These are phyloP conservation scores for Arabidopsis suecica DNA, from an alignment of 345 rosid species.

Conservation along the genomic window DNA sequence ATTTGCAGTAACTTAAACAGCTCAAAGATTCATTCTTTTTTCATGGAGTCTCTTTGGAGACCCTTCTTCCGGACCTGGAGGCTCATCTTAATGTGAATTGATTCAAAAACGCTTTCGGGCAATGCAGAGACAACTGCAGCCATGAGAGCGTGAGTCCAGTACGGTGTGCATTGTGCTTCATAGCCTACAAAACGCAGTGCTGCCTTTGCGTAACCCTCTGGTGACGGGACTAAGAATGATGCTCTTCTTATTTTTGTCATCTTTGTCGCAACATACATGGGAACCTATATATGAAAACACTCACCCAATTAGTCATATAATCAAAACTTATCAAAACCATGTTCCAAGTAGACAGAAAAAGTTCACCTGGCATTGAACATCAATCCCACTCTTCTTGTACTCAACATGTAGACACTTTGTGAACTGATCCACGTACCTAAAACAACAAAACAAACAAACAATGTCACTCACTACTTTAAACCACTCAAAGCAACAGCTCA, in stretches of 20 bases:
- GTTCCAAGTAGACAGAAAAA: constrained; percentile 2
- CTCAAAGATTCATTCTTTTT: constrained; percentile 50
- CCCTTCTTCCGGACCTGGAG: constrained; percentile 69
- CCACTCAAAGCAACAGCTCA: neutral
- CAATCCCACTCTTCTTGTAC: constrained; percentile 83
- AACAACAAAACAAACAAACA: constrained; percentile 27
- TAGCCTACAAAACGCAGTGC: constrained; percentile 70
- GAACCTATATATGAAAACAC: constrained; percentile 69
- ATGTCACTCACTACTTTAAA: constrained; percentile 23
- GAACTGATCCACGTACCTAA: constrained; percentile 91
- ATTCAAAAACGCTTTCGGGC: constrained; percentile 60
- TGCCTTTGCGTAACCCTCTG: constrained; percentile 70
- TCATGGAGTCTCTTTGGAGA: constrained; percentile 71
- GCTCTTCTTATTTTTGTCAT: constrained; percentile 78
- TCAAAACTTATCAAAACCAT: constrained; percentile 12
- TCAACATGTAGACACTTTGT: constrained; percentile 91
- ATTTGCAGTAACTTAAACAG: constrained; percentile 33
- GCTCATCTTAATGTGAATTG: constrained; percentile 54
- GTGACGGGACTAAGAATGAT: constrained; percentile 73
- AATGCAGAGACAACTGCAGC: constrained; percentile 57
- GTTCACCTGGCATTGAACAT: constrained; percentile 74
- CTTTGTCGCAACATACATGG: constrained; percentile 82
- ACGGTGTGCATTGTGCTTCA: constrained; percentile 77
- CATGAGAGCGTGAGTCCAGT: constrained; percentile 79
- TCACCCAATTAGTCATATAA: constrained; percentile 19